Conservation (phyloP, 1,139 yeast species). For the Eremothecium cymbalariae region DNA sequence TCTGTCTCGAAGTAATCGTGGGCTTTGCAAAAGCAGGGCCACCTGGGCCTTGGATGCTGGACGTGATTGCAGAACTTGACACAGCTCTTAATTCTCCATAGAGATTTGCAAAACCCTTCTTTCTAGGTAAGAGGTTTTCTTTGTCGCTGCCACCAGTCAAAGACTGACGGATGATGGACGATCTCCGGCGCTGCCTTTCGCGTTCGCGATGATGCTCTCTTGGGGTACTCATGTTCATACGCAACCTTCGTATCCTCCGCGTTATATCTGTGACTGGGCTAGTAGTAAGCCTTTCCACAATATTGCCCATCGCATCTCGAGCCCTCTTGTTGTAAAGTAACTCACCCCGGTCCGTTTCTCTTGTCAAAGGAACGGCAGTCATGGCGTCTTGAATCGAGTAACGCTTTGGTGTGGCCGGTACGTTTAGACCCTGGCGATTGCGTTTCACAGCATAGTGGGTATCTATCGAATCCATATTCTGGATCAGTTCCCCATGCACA, state of each 20-base stretch:
- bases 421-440: slow-evolving; percentile 5
- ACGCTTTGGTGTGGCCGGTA: slow-evolving; percentile 11
- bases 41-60: slow-evolving; percentile 2
- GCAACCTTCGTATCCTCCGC: slow-evolving; percentile 22
- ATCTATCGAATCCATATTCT: slow-evolving; percentile 30
- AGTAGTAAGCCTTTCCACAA: slow-evolving; percentile 4
- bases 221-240: slow-evolving; percentile 12
- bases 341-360: slow-evolving; percentile 1
- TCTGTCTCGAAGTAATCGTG: slow-evolving; percentile 10
- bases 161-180: slow-evolving; percentile 6
- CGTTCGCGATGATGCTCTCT: slow-evolving; percentile 10
- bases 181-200: slow-evolving; percentile 12
- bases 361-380: neutral
- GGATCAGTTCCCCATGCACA: slow-evolving; percentile 24
- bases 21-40: slow-evolving; percentile 13
- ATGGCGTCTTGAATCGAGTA: slow-evolving; percentile 5
- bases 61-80: neutral
- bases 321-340: slow-evolving; percentile 5
- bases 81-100: neutral
- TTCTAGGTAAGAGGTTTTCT: slow-evolving; percentile 1
- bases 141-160: slow-evolving; percentile 2
- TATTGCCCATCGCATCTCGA: slow-evolving; percentile 4
- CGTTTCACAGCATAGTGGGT: slow-evolving; percentile 27
- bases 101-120: slow-evolving; percentile 4
- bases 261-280: slow-evolving; percentile 24